Evolutionary conservation across 2,329 filamentous ascomycete species (phyloP), one percentile per base, ranked within the genome.

Genomic region (Botryotinia calthae): DNA sequence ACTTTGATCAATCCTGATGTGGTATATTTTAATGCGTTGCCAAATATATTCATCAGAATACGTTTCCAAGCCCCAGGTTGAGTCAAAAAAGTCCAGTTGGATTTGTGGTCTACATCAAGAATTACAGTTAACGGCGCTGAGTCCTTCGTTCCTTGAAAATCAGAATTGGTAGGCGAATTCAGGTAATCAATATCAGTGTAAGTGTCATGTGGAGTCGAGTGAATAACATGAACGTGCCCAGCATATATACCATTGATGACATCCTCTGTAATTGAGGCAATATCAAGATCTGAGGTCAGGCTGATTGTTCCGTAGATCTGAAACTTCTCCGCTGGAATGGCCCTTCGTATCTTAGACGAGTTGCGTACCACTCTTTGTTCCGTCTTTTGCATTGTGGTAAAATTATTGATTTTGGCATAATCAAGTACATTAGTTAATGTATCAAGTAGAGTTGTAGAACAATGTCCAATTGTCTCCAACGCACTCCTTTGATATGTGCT

Each of bases 11-110:
- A 85, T 2, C 88, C 88, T 0, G 81, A 77, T 1, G 84, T 81
- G 0, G 87, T 90, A 73, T 89, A 90, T 77, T 90, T 90, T 76
- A 90, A 82, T 0, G 88, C 84, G 76, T 90, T 90, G 7, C 88
- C 87, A 64, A 90, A 86, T 0, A 90, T 75, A 69, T 90, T 90
- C 87, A 90, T 89, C 51, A 89, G 84, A 51, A 90, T 68, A 5
- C 79, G 74, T 61, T 76, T 74, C 74, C 77, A 79, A 4, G 78
- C 76, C 9, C 79, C 79, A n/a, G 79, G 74, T 0, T 76, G 75
- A 16, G 74, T 79, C 10, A 73, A 70, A 62, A 79, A 79, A 28
- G 71, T 78, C 79, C 78, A 80, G 8, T 82, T 73, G 59, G 83
- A 75, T 58, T 81, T 72, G 76, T 81, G 82, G 7, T 78, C 78